These are phyloP conservation scores for Eucalyptus microcorys DNA, from an alignment of 345 rosid genomes.

Conservation along the genomic window DNA sequence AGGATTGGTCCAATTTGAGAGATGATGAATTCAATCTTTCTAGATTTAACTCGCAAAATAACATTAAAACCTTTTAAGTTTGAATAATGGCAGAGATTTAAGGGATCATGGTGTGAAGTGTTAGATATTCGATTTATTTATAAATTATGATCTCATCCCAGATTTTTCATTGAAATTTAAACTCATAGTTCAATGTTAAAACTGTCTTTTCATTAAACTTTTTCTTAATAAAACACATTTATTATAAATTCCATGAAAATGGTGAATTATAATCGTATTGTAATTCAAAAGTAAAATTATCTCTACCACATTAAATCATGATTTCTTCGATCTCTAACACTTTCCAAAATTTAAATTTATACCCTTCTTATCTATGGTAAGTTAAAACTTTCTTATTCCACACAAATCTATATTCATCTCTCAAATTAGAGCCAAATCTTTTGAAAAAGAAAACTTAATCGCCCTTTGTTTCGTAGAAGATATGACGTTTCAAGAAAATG, in stretches of 20 bases:
- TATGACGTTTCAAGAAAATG: rapidly evolving
- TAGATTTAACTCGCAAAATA: background rate
- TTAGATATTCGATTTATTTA: background rate
- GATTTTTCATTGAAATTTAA: background rate
- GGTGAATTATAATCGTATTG: background rate
- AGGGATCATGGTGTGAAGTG: background rate
- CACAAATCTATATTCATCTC: background rate
- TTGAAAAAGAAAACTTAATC: background rate
- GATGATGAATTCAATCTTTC: background rate
- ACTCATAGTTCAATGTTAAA: background rate
- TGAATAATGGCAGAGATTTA: background rate
- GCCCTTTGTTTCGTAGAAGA: rapidly evolving
- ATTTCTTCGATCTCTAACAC: background rate
- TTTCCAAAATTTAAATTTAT: background rate
- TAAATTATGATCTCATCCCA: background rate
- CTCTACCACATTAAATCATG: background rate
- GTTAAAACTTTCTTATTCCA: background rate
- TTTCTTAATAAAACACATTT: background rate
- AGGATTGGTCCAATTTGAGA: background rate
- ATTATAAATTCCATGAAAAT: background rate
- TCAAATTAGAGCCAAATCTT: background rate
- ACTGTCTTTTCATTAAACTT: background rate
- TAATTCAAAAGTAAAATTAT: background rate
- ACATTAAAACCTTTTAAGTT: background rate
- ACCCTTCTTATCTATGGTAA: background rate